These are phyloP conservation scores for Aureobasidium sp. DNA, from an alignment of 2,329 filamentous ascomycete species.

Conservation along the genomic window DNA sequence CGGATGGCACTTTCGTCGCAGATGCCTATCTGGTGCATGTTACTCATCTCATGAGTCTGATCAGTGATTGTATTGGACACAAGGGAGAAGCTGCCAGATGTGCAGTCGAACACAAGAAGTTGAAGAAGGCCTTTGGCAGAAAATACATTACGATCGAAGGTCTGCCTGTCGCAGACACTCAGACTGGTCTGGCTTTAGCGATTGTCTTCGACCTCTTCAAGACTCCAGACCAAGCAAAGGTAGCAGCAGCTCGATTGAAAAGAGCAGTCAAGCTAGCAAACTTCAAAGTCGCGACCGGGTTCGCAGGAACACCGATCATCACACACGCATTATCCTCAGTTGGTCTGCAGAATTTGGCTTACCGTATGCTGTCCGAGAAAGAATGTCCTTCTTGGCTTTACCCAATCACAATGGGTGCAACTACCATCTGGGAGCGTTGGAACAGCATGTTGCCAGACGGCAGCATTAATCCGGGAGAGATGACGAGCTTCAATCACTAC, in stretches of 20 bases:
- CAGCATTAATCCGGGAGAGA: conserved; percentile 38
- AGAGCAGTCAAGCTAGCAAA: conserved; percentile 19
- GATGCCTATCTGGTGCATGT: conserved; percentile 35
- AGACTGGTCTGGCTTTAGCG: conserved; percentile 26
- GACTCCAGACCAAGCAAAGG: conserved; percentile 15
- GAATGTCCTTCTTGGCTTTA: conserved; percentile 44
- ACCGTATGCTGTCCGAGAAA: conserved; percentile 44
- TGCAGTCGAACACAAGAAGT: conserved; percentile 16
- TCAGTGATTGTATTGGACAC: conserved; percentile 25
- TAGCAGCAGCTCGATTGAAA: conserved; percentile 22
- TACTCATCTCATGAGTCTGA: conserved; percentile 26
- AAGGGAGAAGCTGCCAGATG: conserved; percentile 22
- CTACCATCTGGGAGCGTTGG: conserved; percentile 49
- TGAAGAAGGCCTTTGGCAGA: conserved; percentile 26
- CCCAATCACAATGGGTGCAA: conserved; percentile 41
- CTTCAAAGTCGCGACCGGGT: conserved; percentile 32
- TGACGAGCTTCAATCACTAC: conserved; percentile 49
- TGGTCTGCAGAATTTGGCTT: conserved; percentile 24
- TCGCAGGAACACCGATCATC: conserved; percentile 54
- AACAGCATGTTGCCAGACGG: conserved; percentile 42
- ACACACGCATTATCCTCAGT: conserved; percentile 18
- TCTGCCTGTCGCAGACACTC: conserved; percentile 27
- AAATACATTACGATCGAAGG: conserved; percentile 27
- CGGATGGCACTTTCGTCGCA: conserved; percentile 32
- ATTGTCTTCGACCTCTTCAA: conserved; percentile 25